Evolutionary conservation across 2,329 filamentous ascomycete species (phyloP).

Genomic region (Ambrosiella beaveri): DNA sequence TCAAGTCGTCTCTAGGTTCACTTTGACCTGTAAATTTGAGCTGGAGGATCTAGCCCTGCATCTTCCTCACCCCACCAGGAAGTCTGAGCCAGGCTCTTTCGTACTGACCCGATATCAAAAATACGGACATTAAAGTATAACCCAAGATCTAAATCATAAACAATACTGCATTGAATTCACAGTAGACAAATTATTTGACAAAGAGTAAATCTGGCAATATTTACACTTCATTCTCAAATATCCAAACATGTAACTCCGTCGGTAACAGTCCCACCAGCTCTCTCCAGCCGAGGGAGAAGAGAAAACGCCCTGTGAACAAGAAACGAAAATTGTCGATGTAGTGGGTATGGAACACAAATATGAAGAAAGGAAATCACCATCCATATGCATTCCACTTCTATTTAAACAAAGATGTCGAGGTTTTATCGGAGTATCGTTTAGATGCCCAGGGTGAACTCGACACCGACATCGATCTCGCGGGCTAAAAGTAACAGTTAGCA

Average conservation of each 20-base stretch:
- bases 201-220: background rate
- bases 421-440: constrained; percentile 28
- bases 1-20: too few relatives aligned
- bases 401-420: background rate
- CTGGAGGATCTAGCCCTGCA: too few relatives aligned
- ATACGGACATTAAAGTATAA: background rate
- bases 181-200: background rate
- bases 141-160: background rate
- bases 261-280: too few relatives aligned
- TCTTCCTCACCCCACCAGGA: too few relatives aligned
- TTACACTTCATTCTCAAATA: background rate
- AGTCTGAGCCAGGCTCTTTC: background rate
- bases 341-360: constrained; percentile 9
- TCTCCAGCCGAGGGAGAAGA: background rate
- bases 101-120: background rate
- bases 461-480: constrained; percentile 90
- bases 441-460: constrained; percentile 89
- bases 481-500: constrained; percentile 30
- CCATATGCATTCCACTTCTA: constrained; percentile 1
- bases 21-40: too few relatives aligned
- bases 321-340: constrained; percentile 8
- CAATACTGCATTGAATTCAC: background rate
- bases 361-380: constrained; percentile 6
- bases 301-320: background rate
- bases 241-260: background rate